These are phyloP conservation scores for Blechomonas ayalai DNA, from an alignment of 208 protist genomes.

Conservation along the genomic window DNA sequence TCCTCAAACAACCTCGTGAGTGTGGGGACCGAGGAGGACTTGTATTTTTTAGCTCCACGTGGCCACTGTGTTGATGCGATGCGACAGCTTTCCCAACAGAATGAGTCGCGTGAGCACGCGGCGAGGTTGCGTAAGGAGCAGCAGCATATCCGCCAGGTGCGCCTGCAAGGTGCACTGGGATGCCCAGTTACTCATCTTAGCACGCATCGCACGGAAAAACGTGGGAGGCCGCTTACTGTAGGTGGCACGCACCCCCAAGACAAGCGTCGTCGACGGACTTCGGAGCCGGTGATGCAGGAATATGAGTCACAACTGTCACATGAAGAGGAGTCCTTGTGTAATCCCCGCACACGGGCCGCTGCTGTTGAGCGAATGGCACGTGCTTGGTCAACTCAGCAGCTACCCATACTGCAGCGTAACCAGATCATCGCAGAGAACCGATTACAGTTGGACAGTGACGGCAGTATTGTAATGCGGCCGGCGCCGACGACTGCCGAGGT, in stretches of 20 bases:
- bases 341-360: constrained; percentile 15
- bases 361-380: constrained; percentile 55
- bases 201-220: too few relatives aligned
- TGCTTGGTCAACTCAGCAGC: constrained; percentile 32
- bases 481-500: constrained; percentile 6
- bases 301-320: neutral
- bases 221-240: too few relatives aligned
- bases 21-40: too few relatives aligned
- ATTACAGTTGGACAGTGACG: constrained; percentile 20
- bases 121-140: constrained; percentile 10
- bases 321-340: constrained; percentile 5
- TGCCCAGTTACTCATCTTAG: too few relatives aligned
- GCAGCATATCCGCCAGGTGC: too few relatives aligned
- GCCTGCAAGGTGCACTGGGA: too few relatives aligned
- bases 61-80: constrained; percentile 23
- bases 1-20: too few relatives aligned
- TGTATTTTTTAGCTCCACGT: constrained; percentile 48
- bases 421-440: constrained; percentile 28
- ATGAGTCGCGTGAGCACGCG: constrained; percentile 5
- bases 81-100: constrained; percentile 7
- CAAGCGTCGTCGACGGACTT: too few relatives aligned
- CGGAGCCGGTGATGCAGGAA: neutral
- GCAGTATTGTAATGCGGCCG: constrained; percentile 9
- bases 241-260: too few relatives aligned
- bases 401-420: constrained; percentile 54